These are phyloP conservation scores for Nakazawaea ambrosiae DNA, from an alignment of 805 yeast genomes.

Conservation along the genomic window DNA sequence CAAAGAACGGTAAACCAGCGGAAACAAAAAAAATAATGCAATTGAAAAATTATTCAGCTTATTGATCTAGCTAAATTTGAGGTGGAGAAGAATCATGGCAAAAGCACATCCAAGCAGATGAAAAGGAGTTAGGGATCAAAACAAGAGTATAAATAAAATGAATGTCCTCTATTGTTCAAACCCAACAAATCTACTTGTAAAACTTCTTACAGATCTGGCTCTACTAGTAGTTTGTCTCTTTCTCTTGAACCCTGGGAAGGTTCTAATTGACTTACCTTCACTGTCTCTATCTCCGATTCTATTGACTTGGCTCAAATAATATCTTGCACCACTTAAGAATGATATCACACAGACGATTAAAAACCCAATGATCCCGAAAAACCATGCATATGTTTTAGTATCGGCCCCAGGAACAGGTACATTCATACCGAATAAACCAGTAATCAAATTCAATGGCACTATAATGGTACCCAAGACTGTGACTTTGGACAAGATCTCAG, in stretches of 20 bases:
- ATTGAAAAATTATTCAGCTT: not conserved
- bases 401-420: slow-evolving; percentile 75
- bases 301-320: slow-evolving; percentile 5
- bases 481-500: slow-evolving; percentile 82
- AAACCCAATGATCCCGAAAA: slow-evolving; percentile 57
- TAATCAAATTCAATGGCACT: slow-evolving; percentile 82
- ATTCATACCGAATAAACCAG: slow-evolving; percentile 96
- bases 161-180: slow-evolving; percentile 9
- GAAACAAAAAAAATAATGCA: no score
- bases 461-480: slow-evolving; percentile 86
- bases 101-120: no score
- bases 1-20: not conserved
- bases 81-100: not conserved
- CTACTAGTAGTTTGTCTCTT: slow-evolving; percentile 2
- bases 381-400: slow-evolving; percentile 47
- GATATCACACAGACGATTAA: slow-evolving; percentile 32
- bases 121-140: not conserved
- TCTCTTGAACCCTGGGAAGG: slow-evolving; percentile 8
- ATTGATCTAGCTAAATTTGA: not conserved
- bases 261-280: slow-evolving; percentile 6
- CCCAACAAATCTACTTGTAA: slow-evolving; percentile 9
- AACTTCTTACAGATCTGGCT: slow-evolving; percentile 9
- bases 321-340: slow-evolving; percentile 31
- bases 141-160: not conserved
- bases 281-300: slow-evolving; percentile 4